Evolutionary conservation across 1,284 basidiomycete species (phyloP), one percentile per base, ranked within the genome.

Genomic region (Singerocomus inundabilis): DNA sequence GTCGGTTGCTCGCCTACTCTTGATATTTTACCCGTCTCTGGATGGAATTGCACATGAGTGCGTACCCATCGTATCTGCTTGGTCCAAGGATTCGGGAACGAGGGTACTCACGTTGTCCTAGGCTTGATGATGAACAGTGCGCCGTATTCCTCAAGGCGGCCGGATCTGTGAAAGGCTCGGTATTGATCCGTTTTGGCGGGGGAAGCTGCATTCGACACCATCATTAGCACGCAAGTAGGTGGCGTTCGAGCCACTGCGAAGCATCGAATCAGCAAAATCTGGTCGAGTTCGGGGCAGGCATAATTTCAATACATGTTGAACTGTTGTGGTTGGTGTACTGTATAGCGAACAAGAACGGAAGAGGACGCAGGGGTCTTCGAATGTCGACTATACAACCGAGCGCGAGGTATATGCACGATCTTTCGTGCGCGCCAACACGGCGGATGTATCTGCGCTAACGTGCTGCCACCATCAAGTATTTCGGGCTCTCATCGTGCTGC

Each of bases 141-240:
- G 77, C 58, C 38, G 48, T 29, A 48, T 55, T 24, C 44, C 52
- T 6, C 53, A 75, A 54, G 75, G 68, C 6, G 87, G 88, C 1
- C 75, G 87, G 24, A 84, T 77, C 61, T 91, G 84, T 83, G 86
- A 83, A 62, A 76, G 81, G 31, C 83, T 82, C 56, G 77, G 82
- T 45, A 74, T 74, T 8, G 80, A 83, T 60, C 81, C 83, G 0
- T 88, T 81, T 60, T 88, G 21, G 73, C 72, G 57, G 81, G 82
- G 2, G 81, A 82, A 66, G 79, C 74, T 6, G 78, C 81, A 2
- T 82, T 75, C 56, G 74, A 80, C 57, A 79, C 78, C 0, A 72
- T 79, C 37, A 56, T 64, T 3, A 85, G 85, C 3, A 70, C 86
- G 11, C 85, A 88, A 61, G 74, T 77, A 48, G 70, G 74, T 3